Conservation (phyloP, 495 filamentous ascomycete genomes). For the Aspergillus sclerotiicarbonarius region DNA sequence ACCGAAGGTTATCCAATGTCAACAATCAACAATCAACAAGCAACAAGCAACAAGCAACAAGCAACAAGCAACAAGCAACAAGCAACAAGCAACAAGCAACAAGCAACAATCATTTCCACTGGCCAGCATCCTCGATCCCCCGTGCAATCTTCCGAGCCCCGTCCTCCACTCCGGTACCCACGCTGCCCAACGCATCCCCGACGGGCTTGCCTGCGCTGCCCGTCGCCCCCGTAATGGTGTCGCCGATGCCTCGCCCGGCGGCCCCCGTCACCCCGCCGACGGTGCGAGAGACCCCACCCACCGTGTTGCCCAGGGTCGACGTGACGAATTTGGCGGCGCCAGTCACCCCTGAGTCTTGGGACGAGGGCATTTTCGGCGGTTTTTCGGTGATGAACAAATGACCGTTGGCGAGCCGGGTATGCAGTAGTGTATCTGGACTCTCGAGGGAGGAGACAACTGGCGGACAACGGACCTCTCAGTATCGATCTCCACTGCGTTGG, state of each 20-base stretch:
- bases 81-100: not conserved
- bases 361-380: conserved; percentile 6
- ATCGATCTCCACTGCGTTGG: no score
- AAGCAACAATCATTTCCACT: conserved; percentile 51
- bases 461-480: no score
- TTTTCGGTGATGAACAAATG: no score
- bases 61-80: not conserved
- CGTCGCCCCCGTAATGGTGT: conserved; percentile 60
- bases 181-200: conserved; percentile 61
- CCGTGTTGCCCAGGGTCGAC: conserved; percentile 57
- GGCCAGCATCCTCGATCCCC: conserved; percentile 66
- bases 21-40: conserved; percentile 15
- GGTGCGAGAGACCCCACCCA: conserved; percentile 63
- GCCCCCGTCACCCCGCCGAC: conserved; percentile 69
- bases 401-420: no score
- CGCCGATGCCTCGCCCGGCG: conserved; percentile 60
- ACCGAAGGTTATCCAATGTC: no score
- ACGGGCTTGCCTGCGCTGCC: conserved; percentile 64
- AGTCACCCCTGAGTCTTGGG: conserved; percentile 36
- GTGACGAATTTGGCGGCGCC: conserved; percentile 48
- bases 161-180: conserved; percentile 59
- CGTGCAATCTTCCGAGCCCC: conserved; percentile 55
- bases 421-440: no score
- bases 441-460: no score
- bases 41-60: not conserved